Evolutionary conservation across 2,329 filamentous ascomycete genomes (phyloP).

Genomic region (Penicillium nordicum): DNA sequence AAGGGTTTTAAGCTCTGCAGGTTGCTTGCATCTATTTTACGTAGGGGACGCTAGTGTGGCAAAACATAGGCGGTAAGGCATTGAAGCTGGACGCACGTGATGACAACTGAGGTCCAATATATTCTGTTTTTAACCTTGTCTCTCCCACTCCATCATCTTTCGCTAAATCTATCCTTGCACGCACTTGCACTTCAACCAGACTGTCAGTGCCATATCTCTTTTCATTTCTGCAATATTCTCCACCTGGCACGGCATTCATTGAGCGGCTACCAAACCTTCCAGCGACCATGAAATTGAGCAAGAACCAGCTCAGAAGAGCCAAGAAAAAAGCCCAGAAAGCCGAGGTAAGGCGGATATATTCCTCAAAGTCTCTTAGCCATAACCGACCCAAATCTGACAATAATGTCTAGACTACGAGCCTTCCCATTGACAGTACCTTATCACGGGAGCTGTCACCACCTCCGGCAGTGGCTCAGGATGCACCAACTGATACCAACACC

Average conservation of each 20-base stretch:
- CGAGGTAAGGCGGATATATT: constrained; percentile 42
- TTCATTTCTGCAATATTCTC: not conserved
- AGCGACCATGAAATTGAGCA: constrained; percentile 66
- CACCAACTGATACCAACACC: constrained; percentile 48
- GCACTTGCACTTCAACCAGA: not conserved
- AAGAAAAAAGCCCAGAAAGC: constrained; percentile 93
- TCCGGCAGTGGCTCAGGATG: constrained; percentile 12
- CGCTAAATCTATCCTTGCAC: not conserved
- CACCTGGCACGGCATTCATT: not conserved
- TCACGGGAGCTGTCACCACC: constrained; percentile 2
- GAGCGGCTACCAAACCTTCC: not conserved
- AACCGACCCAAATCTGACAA: constrained; percentile 11
- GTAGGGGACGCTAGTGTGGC: no score
- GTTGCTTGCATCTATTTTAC: not conserved
- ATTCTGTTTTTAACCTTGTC: not conserved
- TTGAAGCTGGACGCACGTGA: not conserved
- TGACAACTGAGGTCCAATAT: not conserved
- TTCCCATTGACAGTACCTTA: constrained; percentile 1
- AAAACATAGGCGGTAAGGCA: not conserved
- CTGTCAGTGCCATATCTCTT: not conserved
- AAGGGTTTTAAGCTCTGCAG: no score
- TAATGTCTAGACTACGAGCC: constrained; percentile 10
- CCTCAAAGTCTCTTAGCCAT: not conserved
- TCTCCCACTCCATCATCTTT: not conserved
- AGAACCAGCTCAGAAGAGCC: constrained; percentile 88